phyloP scores from a whole-genome alignment of 768 basidiomycete genomes.

The Tricholoma saponaceum region DNA sequence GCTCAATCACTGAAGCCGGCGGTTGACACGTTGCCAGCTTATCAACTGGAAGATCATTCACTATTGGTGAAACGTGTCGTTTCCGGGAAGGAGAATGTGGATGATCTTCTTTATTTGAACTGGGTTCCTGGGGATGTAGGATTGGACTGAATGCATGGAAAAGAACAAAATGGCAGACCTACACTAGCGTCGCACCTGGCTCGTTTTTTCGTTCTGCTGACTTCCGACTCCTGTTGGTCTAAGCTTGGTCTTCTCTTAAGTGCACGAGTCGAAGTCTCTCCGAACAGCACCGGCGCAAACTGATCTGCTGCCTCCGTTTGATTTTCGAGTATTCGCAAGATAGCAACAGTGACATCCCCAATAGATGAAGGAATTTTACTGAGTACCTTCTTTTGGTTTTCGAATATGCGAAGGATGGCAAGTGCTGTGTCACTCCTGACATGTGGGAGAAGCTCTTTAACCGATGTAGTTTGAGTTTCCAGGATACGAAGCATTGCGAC shows the following conservation, averaged over 20 bases:
- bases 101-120: background rate
- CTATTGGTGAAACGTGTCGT: background rate
- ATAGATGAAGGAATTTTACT: background rate
- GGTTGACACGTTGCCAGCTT: background rate
- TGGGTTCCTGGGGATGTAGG: background rate
- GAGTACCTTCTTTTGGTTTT: background rate
- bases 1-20: background rate
- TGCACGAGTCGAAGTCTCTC: background rate
- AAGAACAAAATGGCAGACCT: background rate
- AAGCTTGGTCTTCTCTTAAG: background rate
- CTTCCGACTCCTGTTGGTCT: background rate
- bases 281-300: background rate
- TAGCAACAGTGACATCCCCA: background rate
- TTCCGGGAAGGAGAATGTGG: background rate
- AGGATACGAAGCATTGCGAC: background rate
- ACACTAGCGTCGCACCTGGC: background rate
- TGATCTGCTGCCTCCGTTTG: background rate
- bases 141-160: background rate
- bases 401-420: background rate
- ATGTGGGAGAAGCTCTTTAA: background rate
- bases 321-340: background rate
- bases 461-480: background rate
- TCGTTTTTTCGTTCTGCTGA: background rate
- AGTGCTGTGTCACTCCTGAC: background rate
- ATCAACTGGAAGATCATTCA: background rate